Percentiles rank a stretch among this genome's conserved stretches.
These are phyloP conservation scores for Phytophthora tentaculata DNA, from an alignment of 352 stramenopile genomes.

Conservation along the genomic window DNA sequence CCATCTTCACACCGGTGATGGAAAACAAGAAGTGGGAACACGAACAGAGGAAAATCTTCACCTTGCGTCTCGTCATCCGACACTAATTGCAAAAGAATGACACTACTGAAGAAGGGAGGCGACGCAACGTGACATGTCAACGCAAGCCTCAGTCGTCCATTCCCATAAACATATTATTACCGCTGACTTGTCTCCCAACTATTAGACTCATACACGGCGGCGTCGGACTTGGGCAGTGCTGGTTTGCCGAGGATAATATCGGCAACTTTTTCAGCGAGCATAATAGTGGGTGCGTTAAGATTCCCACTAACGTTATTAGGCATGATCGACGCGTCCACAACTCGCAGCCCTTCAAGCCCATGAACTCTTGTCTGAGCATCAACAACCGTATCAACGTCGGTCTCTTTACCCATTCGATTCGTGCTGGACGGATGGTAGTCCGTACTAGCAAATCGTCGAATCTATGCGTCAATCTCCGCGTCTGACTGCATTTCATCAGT, in stretches of 20 bases:
- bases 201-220: slow-evolving; percentile 58
- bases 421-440: slow-evolving; percentile 89
- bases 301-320: slow-evolving; percentile 94
- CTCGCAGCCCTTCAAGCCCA: slow-evolving; percentile 81
- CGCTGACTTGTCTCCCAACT: slow-evolving; percentile 73
- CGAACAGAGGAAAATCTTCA: slow-evolving; percentile 2
- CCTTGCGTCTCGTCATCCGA: not conserved
- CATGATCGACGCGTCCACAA: slow-evolving; percentile 94
- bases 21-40: slow-evolving; percentile 28
- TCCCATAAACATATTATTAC: too few species aligned
- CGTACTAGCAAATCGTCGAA: slow-evolving; percentile 77
- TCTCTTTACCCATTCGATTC: slow-evolving; percentile 79
- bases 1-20: slow-evolving; percentile 11
- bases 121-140: slow-evolving; percentile 14
- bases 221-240: slow-evolving; percentile 59
- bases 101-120: not conserved
- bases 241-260: slow-evolving; percentile 87
- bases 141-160: too few species aligned
- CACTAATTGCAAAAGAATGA: not conserved
- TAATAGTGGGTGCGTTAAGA: slow-evolving; percentile 92
- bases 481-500: slow-evolving; percentile 56
- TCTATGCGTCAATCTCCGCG: slow-evolving; percentile 79
- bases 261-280: slow-evolving; percentile 91
- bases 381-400: slow-evolving; percentile 76
- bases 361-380: slow-evolving; percentile 82